Conservation (phyloP, 768 basidiomycete genomes). For the Lentinula boryana region DNA sequence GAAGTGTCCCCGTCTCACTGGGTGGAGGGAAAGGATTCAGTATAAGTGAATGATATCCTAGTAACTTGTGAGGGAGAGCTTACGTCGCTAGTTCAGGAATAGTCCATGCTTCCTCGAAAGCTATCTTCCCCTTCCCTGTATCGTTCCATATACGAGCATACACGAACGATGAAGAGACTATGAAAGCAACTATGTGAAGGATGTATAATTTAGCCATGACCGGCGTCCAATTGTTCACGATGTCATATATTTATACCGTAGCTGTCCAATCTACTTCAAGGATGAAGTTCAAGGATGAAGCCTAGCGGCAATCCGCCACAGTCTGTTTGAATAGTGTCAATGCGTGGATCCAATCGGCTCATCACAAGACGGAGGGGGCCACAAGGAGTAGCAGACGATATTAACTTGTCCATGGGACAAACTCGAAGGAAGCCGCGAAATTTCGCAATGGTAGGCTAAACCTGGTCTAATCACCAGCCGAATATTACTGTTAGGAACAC, state of each 20-base stretch:
- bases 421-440: no score
- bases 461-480: no score
- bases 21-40: background rate
- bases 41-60: background rate
- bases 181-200: background rate
- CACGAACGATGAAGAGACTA: background rate
- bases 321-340: no score
- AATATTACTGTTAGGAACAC: no score
- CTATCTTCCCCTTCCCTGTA: background rate
- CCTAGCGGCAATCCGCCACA: background rate
- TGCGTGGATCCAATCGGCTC: background rate
- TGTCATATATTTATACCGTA: background rate
- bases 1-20: background rate
- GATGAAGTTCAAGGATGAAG: no score
- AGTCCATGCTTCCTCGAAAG: slow-evolving; percentile 4
- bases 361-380: background rate
- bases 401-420: background rate
- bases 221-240: background rate
- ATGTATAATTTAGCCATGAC: background rate
- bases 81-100: background rate
- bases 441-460: no score
- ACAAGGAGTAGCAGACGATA: background rate
- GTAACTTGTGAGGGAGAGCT: background rate
- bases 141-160: slow-evolving; percentile 6
- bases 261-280: no score